phyloP scores from a whole-genome alignment of 225 moss, liverwort and hornwort genomes.

The Sphagnum tenellum region DNA sequence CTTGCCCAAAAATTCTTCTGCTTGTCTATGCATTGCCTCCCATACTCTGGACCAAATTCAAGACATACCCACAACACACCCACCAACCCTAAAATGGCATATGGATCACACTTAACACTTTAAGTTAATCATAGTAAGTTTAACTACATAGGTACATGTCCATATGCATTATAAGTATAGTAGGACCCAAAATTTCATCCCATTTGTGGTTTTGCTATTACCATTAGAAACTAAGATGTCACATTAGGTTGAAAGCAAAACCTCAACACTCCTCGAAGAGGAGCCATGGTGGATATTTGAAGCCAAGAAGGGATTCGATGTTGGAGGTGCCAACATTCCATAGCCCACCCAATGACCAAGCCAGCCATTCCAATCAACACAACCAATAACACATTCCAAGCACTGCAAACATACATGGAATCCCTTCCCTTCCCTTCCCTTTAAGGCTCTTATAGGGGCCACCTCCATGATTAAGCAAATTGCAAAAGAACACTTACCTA shows the following conservation, averaged over 20 bases:
- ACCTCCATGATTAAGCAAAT: not conserved
- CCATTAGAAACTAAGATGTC: not conserved
- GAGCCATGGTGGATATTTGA: not conserved
- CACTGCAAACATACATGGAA: constrained; percentile 23
- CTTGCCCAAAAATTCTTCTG: constrained; percentile 11
- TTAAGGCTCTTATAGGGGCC: not conserved
- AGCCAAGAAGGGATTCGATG: constrained; percentile 28
- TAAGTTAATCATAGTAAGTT: too few relatives aligned
- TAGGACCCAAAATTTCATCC: too few relatives aligned
- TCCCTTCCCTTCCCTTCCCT: too few relatives aligned
- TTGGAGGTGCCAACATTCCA: constrained; percentile 50
- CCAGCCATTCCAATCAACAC: constrained; percentile 39
- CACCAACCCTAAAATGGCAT: too few relatives aligned
- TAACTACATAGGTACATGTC: too few relatives aligned
- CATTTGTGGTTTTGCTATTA: too few relatives aligned
- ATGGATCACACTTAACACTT: too few relatives aligned
- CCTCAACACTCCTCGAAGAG: constrained; percentile 13
- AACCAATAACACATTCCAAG: constrained; percentile 68
- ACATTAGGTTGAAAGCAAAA: not conserved
- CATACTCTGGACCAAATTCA: not conserved
- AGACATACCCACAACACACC: too few relatives aligned
- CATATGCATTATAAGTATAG: too few relatives aligned
- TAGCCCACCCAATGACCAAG: constrained; percentile 55
- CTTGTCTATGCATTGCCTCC: constrained; percentile 10
- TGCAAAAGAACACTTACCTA: not conserved